Base-by-base conservation (phyloP, 2,329 filamentous ascomycete species). In the Sarocladium brachiariae region DNA sequence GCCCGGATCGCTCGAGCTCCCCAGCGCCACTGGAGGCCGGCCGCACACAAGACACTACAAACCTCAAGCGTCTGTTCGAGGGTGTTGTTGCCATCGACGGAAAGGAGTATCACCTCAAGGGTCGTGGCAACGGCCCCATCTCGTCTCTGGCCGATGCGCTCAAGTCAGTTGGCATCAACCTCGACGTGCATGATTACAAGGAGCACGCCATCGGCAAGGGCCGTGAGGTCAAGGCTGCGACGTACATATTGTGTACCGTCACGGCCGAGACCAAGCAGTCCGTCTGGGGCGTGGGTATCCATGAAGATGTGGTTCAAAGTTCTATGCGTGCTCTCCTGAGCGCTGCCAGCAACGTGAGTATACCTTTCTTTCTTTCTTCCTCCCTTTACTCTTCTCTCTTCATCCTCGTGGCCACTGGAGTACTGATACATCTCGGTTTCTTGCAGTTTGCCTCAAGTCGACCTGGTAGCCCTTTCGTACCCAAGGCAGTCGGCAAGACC, bases 131-230 rank as follows among this genome's bases (percentile, higher is more conserved):
- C 63, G 92, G 92, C 62, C 89, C 92, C 30, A 89, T 97, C 59
- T 96, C 90, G 3, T 89, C 87, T 55, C 72, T 97, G 62, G 89
- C 89, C 2, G 84, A 89, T 59, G 92, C 91, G 14, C 77, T 99
- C 38, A 80, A 81, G 59, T 76, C 76, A 14, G 71, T 97, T 30
- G 88, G 89, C 52, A 85, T 97, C 56, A 85, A 95, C 62, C 75
- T 97, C 21, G 92, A 97, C 63, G 89, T 97, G 49, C 81, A 84
- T 41, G 89, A 96, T 66, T 97, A 97, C 75, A 96, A 95, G 74
- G 93, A 97, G 69, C 92, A 97, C 70, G 86, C 91, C 24, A 90
- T 97, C 58, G 89, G 89, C 57, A 75, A 77, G 49, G 89, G 88
- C 54, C 80, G 83, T 52, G 81, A 89, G 54, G 89, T 92, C 57